Evolutionary conservation across 1,139 yeast genomes (phyloP), one percentile per base, ranked within the genome.

Genomic region (Lodderomyces beijingensis): DNA sequence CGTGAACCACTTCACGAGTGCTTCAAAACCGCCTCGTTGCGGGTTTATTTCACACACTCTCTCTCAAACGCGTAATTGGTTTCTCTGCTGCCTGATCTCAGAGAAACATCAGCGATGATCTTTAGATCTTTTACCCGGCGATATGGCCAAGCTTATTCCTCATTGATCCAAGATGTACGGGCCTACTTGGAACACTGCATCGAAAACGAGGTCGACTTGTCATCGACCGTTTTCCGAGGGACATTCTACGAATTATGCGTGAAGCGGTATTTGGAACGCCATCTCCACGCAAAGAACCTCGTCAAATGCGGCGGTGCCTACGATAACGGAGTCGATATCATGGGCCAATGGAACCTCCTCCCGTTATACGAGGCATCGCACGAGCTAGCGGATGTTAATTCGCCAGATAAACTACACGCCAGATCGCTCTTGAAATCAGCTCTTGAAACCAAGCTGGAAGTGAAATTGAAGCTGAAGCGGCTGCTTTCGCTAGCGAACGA

Each of bases 261-360:
- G 21, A 66, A 72, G 49, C 59, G 71, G 31, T 65, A 71, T 42
- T 55, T 81, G 2, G 55, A 62, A 34, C 36, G 55, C 2, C 51
- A 61, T 30, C 54, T 79, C 18, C 46, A 60, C 15, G 65, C 78
- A 41, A 66, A 64, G 36, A 64, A 70, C 35, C 32, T 67, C 28
- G 33, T 50, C 4, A 50, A 65, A 17, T 51, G 54, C 4, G 94
- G 94, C 2, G 91, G 93, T 0, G 64, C 85, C 0, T 73, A 74
- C 40, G 95, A 85, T 49, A 71, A 74, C 32, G 95, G 95, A 0
- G 66, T 83, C 4, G 95, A 85, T 51, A 59, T 84, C 1, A 57
- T 68, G 10, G 86, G 85, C 0, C 59, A 59, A 29, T 79, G 87
- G 87, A 63, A 75, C 37, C 49, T 79, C 17, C 32, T 44, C 2